phyloP scores from a whole-genome alignment of 139 green algal genomes.

The Bryopsis sp. region DNA sequence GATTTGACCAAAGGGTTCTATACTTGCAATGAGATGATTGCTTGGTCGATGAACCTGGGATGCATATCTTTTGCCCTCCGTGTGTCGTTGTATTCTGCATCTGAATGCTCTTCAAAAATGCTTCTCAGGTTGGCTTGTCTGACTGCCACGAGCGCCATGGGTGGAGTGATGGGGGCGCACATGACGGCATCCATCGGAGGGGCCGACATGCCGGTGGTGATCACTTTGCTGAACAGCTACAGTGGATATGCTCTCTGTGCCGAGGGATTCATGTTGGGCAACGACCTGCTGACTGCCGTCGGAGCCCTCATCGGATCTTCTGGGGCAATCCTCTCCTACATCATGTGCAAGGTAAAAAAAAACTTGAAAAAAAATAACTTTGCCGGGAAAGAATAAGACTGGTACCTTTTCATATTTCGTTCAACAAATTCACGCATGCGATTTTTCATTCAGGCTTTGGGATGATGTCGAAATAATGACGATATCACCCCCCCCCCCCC shows the following conservation, averaged over 20 bases:
- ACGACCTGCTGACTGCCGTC: conserved; percentile 69
- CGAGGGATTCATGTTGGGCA: conserved; percentile 83
- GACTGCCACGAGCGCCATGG: conserved; percentile 43
- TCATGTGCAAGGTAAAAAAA: conserved; percentile 80
- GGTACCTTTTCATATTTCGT: neutral
- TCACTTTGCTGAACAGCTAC: conserved; percentile 76
- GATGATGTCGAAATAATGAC: no score
- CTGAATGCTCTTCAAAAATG: neutral
- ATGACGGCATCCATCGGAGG: conserved; percentile 78
- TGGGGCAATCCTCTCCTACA: conserved; percentile 81
- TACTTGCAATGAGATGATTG: neutral
- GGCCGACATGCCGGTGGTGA: conserved; percentile 80
- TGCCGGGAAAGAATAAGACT: neutral
- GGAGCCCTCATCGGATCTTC: conserved; percentile 80
- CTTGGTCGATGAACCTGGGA: no score
- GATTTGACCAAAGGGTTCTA: neutral
- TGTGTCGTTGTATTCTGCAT: conserved; percentile 1
- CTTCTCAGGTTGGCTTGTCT: conserved; percentile 32
- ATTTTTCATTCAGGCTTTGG: no score
- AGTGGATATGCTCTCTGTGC: conserved; percentile 76
- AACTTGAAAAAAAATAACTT: neutral
- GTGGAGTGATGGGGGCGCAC: conserved; percentile 65
- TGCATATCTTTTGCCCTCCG: no score
- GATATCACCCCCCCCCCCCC: neutral
- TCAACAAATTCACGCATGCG: no score